phyloP scores from a whole-genome alignment of 23 red algal genomes.

The Gracilaria domingensis region DNA sequence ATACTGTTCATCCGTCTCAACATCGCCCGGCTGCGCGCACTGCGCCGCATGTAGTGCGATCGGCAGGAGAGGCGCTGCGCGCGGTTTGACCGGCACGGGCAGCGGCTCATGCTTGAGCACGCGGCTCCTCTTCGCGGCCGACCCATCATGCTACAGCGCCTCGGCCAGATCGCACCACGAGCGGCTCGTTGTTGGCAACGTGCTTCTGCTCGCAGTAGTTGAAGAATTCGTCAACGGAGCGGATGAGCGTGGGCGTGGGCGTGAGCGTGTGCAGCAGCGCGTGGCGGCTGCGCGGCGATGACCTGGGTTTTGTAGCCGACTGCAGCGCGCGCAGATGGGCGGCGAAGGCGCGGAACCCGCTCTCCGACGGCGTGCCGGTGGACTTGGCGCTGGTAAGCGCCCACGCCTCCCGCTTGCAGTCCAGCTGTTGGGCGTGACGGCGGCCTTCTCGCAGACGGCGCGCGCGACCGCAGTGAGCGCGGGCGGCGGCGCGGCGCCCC shows the following conservation, averaged over 20 bases:
- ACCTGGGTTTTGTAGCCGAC: not conserved
- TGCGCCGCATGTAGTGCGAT: not conserved
- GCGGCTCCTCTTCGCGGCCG: not conserved
- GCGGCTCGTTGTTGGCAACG: not conserved
- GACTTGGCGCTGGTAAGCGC: slow-evolving; percentile 36
- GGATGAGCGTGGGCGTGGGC: slow-evolving; percentile 26
- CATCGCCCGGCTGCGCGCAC: slow-evolving; percentile 3
- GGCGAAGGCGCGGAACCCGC: slow-evolving; percentile 19
- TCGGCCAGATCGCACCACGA: not conserved
- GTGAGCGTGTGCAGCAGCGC: slow-evolving; percentile 19
- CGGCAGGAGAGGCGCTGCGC: not conserved
- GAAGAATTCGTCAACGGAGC: slow-evolving; percentile 59
- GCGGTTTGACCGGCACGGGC: not conserved
- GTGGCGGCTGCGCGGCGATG: too few species aligned
- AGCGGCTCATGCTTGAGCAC: not conserved
- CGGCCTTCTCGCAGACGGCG: slow-evolving; percentile 22
- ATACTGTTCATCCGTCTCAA: slow-evolving; percentile 2
- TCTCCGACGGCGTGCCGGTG: slow-evolving; percentile 27
- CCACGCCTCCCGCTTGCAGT: slow-evolving; percentile 73
- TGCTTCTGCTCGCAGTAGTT: slow-evolving; percentile 22
- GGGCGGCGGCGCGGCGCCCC: not conserved
- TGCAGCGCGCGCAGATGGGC: not conserved
- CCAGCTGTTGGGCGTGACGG: slow-evolving; percentile 39
- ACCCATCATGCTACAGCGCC: not conserved
- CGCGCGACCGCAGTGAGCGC: slow-evolving; percentile 4